These are phyloP conservation scores for Xylaria sp. DNA, from an alignment of 2,329 filamentous ascomycete genomes.

Conservation along the genomic window DNA sequence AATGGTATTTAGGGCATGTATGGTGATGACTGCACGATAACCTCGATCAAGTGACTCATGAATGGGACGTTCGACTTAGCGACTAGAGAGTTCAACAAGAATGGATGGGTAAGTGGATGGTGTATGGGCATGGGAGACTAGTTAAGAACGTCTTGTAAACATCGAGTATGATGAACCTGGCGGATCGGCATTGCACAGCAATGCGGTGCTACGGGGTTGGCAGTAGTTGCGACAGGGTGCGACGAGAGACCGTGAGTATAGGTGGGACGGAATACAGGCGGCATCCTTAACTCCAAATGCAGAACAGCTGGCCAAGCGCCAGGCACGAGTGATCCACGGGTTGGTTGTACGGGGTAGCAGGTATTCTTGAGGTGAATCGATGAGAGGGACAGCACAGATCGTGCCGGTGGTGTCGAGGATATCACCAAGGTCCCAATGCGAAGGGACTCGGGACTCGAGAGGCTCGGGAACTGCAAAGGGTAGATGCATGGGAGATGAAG, in stretches of 20 bases:
- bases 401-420: slow-evolving; percentile 16
- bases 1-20: slow-evolving; percentile 3
- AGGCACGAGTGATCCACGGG: slow-evolving; percentile 41
- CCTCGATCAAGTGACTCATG: slow-evolving; percentile 6
- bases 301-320: slow-evolving; percentile 41
- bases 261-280: neutral
- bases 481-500: neutral
- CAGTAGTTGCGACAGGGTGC: slow-evolving; percentile 24
- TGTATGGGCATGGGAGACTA: neutral
- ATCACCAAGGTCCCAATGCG: slow-evolving; percentile 10
- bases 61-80: slow-evolving; percentile 7
- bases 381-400: slow-evolving; percentile 12
- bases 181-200: slow-evolving; percentile 2
- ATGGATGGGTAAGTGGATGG: neutral
- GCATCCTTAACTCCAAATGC: slow-evolving; percentile 32
- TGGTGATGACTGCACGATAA: neutral
- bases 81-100: slow-evolving; percentile 5
- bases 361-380: slow-evolving; percentile 10
- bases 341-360: slow-evolving; percentile 44
- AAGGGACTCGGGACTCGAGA: neutral
- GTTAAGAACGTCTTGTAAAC: slow-evolving; percentile 5
- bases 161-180: slow-evolving; percentile 10
- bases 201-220: slow-evolving; percentile 22
- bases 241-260: slow-evolving; percentile 15
- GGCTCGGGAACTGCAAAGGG: neutral